phyloP scores from a whole-genome alignment of 2,329 filamentous ascomycete genomes.

The Mycocentrospora acerina region DNA sequence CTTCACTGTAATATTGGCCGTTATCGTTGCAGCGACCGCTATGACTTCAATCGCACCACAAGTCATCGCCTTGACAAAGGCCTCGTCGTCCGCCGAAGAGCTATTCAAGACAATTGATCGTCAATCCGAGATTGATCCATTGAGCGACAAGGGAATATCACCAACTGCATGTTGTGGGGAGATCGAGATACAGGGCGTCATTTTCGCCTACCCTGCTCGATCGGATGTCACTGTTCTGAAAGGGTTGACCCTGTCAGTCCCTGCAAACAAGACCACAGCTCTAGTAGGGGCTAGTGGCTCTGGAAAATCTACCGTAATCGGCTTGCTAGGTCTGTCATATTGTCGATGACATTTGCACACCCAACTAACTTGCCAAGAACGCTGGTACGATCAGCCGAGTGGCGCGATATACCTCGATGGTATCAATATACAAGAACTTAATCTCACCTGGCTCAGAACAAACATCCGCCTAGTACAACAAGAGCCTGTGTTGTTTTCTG shows the following conservation, averaged over 20 bases:
- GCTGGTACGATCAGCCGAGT: slow-evolving; percentile 39
- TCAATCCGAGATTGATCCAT: slow-evolving; percentile 70
- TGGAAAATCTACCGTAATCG: slow-evolving; percentile 92
- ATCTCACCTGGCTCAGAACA: slow-evolving; percentile 86
- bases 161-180: slow-evolving; percentile 41
- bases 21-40: slow-evolving; percentile 57
- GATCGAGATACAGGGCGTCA: slow-evolving; percentile 77
- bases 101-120: slow-evolving; percentile 68
- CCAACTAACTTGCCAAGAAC: slow-evolving; percentile 61
- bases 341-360: background rate
- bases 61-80: slow-evolving; percentile 67
- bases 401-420: slow-evolving; percentile 35
- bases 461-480: slow-evolving; percentile 90
- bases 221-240: slow-evolving; percentile 88
- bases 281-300: slow-evolving; percentile 91
- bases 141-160: slow-evolving; percentile 22
- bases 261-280: slow-evolving; percentile 87
- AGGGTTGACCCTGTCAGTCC: slow-evolving; percentile 73
- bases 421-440: slow-evolving; percentile 72
- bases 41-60: slow-evolving; percentile 85
- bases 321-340: slow-evolving; percentile 53
- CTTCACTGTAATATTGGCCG: slow-evolving; percentile 37
- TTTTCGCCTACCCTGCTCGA: slow-evolving; percentile 90
- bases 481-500: slow-evolving; percentile 85
- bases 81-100: slow-evolving; percentile 36